Conservation (phyloP, 2,329 filamentous ascomycete species). For the Aquanectria penicillioides region DNA sequence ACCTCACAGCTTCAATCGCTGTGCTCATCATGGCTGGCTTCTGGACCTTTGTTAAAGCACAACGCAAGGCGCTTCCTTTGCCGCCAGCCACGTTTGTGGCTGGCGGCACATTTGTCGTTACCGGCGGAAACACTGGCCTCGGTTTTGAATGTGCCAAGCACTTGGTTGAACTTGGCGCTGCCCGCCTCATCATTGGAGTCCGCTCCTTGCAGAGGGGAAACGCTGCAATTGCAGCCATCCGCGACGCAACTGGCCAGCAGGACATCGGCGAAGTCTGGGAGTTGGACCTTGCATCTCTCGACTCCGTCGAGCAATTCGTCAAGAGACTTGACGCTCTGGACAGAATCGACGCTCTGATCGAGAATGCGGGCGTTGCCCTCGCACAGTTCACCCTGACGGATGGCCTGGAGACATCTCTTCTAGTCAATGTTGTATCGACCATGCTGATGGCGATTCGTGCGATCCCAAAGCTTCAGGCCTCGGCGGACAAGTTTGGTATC, state of each 20-base stretch:
- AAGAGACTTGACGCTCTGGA: conserved; percentile 38
- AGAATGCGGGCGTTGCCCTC: neutral
- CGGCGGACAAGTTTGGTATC: neutral
- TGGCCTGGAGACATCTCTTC: neutral
- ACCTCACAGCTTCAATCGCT: neutral
- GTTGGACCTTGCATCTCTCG: conserved; percentile 7
- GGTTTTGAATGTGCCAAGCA: neutral
- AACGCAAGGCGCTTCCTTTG: neutral
- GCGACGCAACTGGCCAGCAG: neutral
- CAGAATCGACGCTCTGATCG: neutral
- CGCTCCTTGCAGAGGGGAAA: neutral
- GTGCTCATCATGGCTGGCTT: neutral
- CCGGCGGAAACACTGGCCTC: neutral
- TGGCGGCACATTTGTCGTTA: neutral
- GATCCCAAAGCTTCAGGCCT: neutral
- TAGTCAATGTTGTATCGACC: conserved; percentile 1
- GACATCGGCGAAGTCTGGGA: conserved; percentile 19
- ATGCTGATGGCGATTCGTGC: neutral
- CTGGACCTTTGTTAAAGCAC: neutral
- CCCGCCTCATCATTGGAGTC: neutral
- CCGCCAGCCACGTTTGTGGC: neutral
- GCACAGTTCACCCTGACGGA: neutral
- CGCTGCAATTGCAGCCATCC: neutral
- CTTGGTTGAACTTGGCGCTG: neutral
- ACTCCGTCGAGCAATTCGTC: conserved; percentile 47